phyloP scores from a whole-genome alignment of 306 rosid genomes.

The Lotus japonicus region DNA sequence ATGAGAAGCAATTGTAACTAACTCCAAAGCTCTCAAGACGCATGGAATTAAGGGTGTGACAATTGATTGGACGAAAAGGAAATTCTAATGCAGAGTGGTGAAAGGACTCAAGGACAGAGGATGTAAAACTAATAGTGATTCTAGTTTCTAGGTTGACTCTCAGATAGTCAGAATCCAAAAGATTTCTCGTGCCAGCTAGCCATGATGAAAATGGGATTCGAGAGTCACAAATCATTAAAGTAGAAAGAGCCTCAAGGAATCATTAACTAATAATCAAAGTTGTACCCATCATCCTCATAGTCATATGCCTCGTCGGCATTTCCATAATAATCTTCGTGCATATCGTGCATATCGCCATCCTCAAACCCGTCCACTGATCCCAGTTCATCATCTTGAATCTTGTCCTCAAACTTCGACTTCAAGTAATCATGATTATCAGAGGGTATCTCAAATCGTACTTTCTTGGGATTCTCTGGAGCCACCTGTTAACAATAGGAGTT shows the following conservation, averaged over 20 bases:
- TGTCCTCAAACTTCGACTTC: constrained; percentile 13
- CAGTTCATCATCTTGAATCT: neutral
- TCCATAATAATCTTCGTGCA: constrained; percentile 12
- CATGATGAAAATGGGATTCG: neutral
- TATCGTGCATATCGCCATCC: neutral
- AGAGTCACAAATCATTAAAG: neutral
- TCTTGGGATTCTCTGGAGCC: constrained; percentile 23
- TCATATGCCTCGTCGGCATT: constrained; percentile 3
- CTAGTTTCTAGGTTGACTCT: neutral
- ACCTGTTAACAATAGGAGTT: constrained; percentile 11
- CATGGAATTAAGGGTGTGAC: no score
- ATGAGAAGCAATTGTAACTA: no score
- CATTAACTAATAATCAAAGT: constrained; percentile 4
- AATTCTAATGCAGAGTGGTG: no score
- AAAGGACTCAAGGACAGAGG: no score
- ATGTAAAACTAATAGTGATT: no score
- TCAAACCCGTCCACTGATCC: constrained; percentile 4
- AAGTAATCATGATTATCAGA: neutral
- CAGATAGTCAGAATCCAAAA: neutral
- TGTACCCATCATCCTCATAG: constrained; percentile 12
- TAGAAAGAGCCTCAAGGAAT: neutral
- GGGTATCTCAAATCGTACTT: constrained; percentile 23
- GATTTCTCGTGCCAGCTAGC: neutral
- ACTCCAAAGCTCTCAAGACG: no score
- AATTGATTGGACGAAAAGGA: no score